Evolutionary conservation across 2,329 filamentous ascomycete genomes (phyloP).

Genomic region (Diaporthe sp.): DNA sequence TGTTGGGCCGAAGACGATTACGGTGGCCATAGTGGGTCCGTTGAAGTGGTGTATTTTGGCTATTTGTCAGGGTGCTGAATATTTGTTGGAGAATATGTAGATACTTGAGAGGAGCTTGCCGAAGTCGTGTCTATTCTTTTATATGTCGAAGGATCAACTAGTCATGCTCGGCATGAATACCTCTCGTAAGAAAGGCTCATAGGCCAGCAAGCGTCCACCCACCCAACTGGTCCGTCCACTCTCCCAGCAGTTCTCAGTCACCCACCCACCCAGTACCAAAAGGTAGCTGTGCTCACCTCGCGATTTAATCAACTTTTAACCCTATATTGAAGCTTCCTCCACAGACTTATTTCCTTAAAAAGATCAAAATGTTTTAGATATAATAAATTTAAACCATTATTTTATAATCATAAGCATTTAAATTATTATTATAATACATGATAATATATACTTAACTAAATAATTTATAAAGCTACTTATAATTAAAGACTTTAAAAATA

Average conservation of each 20-base stretch:
- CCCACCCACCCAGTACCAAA: conserved; percentile 8
- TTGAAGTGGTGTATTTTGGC: neutral
- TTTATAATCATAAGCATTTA: too few species aligned
- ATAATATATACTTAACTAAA: too few species aligned
- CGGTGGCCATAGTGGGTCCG: conserved; percentile 40
- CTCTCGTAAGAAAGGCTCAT: neutral
- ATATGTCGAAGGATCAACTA: neutral
- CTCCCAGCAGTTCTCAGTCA: neutral
- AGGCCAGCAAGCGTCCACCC: conserved; percentile 4
- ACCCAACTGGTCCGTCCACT: neutral
- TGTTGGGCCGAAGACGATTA: conserved; percentile 63
- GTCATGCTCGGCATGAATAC: conserved; percentile 5
- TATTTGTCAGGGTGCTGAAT: neutral
- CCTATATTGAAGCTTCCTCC: too few species aligned
- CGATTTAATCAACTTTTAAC: too few species aligned
- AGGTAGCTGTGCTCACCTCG: neutral
- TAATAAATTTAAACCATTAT: too few species aligned
- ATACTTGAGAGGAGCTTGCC: conserved; percentile 5
- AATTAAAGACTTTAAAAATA: too few species aligned
- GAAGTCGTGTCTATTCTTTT: neutral
- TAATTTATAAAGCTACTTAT: too few species aligned
- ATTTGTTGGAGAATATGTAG: conserved; percentile 1
- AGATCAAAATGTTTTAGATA: too few species aligned
- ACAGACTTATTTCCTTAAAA: too few species aligned
- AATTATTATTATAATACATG: too few species aligned